Conservation (phyloP, 495 filamentous ascomycete species). For the Jackrogersella multiformis region DNA sequence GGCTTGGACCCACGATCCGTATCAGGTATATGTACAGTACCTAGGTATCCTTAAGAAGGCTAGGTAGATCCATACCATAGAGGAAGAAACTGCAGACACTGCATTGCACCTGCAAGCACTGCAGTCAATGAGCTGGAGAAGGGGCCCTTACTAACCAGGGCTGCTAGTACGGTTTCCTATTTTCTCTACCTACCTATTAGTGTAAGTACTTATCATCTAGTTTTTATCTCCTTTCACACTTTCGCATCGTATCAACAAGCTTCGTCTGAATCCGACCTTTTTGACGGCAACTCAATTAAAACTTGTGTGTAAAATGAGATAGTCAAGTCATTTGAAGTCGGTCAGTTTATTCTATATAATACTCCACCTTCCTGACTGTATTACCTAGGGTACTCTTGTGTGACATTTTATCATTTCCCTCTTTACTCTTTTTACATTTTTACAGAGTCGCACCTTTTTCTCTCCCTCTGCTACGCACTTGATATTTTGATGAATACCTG, state of each 20-base stretch:
- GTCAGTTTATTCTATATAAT: not conserved
- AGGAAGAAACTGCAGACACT: not conserved
- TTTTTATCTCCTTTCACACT: not conserved
- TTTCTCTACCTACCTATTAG: too few relatives aligned
- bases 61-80: not conserved
- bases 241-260: not conserved
- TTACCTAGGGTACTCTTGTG: not conserved
- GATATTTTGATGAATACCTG: constrained; percentile 1
- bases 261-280: not conserved
- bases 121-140: not conserved
- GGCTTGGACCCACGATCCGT: constrained; percentile 5
- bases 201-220: too few relatives aligned
- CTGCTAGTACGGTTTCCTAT: too few relatives aligned
- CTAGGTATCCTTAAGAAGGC: too few relatives aligned
- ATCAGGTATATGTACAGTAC: constrained; percentile 13
- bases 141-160: too few relatives aligned
- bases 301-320: constrained; percentile 8
- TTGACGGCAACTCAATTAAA: not conserved
- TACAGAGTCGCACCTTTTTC: not conserved
- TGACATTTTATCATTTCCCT: not conserved
- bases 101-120: too few relatives aligned
- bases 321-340: not conserved
- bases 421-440: not conserved
- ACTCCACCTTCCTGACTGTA: not conserved
- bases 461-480: not conserved